phyloP scores from a whole-genome alignment of 2,329 filamentous ascomycete genomes.

The Verruconis gallopava region DNA sequence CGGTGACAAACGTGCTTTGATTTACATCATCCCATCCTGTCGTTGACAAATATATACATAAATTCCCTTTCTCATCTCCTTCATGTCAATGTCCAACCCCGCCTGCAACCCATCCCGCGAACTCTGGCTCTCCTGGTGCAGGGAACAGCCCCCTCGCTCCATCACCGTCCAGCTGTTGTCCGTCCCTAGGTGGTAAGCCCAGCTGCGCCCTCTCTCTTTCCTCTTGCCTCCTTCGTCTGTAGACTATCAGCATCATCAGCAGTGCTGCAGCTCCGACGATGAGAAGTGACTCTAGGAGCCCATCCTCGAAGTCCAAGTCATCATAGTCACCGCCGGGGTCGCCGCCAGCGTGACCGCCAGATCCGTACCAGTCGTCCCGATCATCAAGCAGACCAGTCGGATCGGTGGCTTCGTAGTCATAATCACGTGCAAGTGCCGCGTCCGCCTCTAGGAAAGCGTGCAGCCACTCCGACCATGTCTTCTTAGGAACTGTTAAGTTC shows the following conservation, averaged over 20 bases:
- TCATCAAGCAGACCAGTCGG: background rate
- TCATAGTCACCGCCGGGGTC: constrained; percentile 34
- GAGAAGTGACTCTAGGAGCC: constrained; percentile 69
- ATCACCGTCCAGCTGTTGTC: constrained; percentile 22
- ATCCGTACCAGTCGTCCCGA: constrained; percentile 24
- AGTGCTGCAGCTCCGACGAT: constrained; percentile 67
- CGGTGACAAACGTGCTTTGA: too few relatives aligned
- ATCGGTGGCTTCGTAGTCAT: constrained; percentile 48
- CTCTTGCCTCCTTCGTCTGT: constrained; percentile 38
- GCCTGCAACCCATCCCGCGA: constrained; percentile 53
- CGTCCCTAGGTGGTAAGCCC: constrained; percentile 15
- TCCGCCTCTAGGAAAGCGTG: constrained; percentile 62
- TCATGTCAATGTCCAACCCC: constrained; percentile 50
- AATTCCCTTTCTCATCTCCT: background rate
- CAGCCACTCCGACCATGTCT: constrained; percentile 80
- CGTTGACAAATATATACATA: background rate
- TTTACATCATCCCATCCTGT: too few relatives aligned
- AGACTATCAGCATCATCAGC: constrained; percentile 58
- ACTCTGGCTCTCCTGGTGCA: constrained; percentile 53
- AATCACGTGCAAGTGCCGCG: constrained; percentile 23
- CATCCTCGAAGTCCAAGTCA: constrained; percentile 45
- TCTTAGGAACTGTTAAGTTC: constrained; percentile 25
- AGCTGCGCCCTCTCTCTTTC: constrained; percentile 25
- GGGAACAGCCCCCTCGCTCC: constrained; percentile 53
- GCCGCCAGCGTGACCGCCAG: constrained; percentile 26